phyloP scores from a whole-genome alignment of 495 filamentous ascomycete species.

The Penicillium arizonense region DNA sequence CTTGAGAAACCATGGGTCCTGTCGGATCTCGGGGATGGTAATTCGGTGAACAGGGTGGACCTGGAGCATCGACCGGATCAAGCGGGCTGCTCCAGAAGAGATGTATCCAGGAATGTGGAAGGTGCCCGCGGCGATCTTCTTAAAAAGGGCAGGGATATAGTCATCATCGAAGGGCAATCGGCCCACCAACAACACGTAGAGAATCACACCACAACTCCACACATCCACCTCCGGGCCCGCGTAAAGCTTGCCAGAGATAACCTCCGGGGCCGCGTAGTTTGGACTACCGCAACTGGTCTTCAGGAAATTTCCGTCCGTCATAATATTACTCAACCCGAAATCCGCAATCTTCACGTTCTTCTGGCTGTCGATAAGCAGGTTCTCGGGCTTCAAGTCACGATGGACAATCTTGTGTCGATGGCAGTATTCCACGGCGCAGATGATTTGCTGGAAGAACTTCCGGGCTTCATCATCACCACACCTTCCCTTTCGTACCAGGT shows the following conservation, averaged over 20 bases:
- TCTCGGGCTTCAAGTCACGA: conserved; percentile 96
- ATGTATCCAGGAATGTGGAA: conserved; percentile 89
- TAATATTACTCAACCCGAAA: conserved; percentile 98
- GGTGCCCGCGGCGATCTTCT: conserved; percentile 85
- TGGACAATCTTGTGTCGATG: conserved; percentile 99
- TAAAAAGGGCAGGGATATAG: conserved; percentile 83
- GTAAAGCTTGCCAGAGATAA: conserved; percentile 96
- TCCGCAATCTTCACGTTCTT: conserved; percentile 99
- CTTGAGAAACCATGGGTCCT: conserved; percentile 92
- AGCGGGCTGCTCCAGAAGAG: conserved; percentile 73
- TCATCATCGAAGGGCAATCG: conserved; percentile 96
- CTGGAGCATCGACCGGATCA: conserved; percentile 92
- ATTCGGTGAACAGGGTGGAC: conserved; percentile 93
- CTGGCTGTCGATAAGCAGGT: conserved; percentile 86
- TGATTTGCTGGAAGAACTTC: conserved; percentile 98
- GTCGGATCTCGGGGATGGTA: conserved; percentile 87
- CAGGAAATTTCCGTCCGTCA: conserved; percentile 98
- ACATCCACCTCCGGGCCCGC: conserved; percentile 98
- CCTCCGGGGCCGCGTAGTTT: conserved; percentile 96
- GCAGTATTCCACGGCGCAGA: conserved; percentile 99
- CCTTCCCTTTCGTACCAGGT: conserved; percentile 86
- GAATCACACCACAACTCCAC: conserved; percentile 98
- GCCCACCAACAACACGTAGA: conserved; percentile 92
- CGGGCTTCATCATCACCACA: conserved; percentile 87
- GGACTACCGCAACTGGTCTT: conserved; percentile 98